Evolutionary conservation across 306 rosid genomes (phyloP).

Genomic region (Vigna radiata): DNA sequence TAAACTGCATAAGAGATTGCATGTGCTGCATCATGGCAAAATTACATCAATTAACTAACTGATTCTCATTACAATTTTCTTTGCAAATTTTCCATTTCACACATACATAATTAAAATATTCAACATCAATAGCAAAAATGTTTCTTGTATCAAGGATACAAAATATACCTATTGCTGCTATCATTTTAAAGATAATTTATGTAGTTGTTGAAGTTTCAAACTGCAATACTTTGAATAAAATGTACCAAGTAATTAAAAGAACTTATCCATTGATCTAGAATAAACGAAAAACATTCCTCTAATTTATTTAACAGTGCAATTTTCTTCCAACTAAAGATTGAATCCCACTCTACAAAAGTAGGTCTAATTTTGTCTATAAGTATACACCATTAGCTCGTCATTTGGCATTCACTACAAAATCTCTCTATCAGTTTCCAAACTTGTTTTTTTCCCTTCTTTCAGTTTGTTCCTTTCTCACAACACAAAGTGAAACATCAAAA

Average conservation of each 20-base stretch:
- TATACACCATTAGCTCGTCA: constrained; percentile 30
- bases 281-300: constrained; percentile 31
- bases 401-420: constrained; percentile 38
- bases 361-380: constrained; percentile 37
- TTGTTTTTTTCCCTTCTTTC: constrained; percentile 1
- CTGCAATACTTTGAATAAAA: neutral
- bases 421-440: constrained; percentile 9
- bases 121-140: too few species aligned
- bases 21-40: constrained; percentile 31
- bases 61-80: constrained; percentile 9
- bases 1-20: constrained; percentile 8
- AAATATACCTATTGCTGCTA: too few species aligned
- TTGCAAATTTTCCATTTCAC: neutral
- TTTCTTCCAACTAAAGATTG: neutral
- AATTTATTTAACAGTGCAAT: neutral
- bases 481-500: constrained; percentile 31
- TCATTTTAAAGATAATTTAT: too few species aligned
- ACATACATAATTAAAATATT: neutral
- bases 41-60: neutral
- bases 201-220: neutral
- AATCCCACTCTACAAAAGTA: constrained; percentile 28
- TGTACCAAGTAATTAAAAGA: neutral
- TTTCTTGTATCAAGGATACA: too few species aligned
- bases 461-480: constrained; percentile 22
- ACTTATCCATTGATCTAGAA: constrained; percentile 8